These are phyloP conservation scores for Panus rudis DNA, from an alignment of 768 basidiomycete genomes.

Conservation along the genomic window DNA sequence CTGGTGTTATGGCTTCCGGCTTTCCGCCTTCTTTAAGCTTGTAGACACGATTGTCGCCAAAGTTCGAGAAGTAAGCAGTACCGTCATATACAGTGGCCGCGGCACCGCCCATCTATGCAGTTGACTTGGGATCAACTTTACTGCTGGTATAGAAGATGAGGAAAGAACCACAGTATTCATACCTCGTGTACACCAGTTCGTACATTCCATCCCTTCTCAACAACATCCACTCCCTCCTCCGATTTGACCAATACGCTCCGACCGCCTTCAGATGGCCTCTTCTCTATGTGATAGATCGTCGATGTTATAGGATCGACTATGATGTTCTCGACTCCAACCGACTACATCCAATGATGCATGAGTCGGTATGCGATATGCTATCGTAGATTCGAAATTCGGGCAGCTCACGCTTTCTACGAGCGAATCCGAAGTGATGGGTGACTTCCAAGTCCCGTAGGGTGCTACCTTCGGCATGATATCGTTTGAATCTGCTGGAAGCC, in stretches of 20 bases:
- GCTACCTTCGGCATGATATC: conserved; percentile 22
- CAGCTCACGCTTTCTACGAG: conserved; percentile 36
- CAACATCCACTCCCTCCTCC: conserved; percentile 39
- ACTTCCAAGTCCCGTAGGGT: conserved; percentile 60
- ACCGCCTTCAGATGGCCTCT: conserved; percentile 47
- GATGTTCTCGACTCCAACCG: conserved; percentile 32
- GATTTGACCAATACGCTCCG: conserved; percentile 55
- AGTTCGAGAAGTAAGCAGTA: conserved; percentile 53
- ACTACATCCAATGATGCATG: conserved; percentile 14
- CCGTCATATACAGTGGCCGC: conserved; percentile 46
- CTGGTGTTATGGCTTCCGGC: conserved; percentile 51
- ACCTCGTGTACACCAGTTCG: conserved; percentile 54
- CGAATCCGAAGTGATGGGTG: conserved; percentile 44
- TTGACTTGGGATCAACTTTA: background rate
- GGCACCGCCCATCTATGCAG: conserved; percentile 62
- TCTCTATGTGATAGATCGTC: conserved; percentile 50
- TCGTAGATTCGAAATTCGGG: background rate
- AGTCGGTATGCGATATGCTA: background rate
- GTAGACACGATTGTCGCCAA: conserved; percentile 48
- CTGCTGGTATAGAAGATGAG: background rate
- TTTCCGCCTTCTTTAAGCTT: conserved; percentile 25
- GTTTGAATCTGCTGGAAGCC: too few species aligned
- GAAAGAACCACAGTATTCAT: background rate
- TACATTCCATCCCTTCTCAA: conserved; percentile 48
- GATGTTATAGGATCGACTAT: conserved; percentile 45